Base-by-base conservation (phyloP, 768 basidiomycete species). In the Krasilnikovozyma curviuscula region DNA sequence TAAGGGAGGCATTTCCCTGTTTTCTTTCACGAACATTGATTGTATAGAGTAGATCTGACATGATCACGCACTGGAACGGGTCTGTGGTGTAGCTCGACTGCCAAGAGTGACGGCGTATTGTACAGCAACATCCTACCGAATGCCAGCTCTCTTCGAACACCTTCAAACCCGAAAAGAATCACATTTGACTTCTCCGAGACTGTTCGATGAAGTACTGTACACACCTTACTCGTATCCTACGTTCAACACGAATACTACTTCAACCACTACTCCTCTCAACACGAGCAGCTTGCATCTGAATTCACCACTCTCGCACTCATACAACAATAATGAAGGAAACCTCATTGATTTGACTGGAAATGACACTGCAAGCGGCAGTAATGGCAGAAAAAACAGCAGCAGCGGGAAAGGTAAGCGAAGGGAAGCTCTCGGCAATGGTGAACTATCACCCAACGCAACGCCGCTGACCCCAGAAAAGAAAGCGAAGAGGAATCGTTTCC, bases 151-250 rank as follows among this genome's bases (percentile, higher is more conserved):
- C 12, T 73, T 85, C 69, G 81, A 79, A 63, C 89, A 91, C 64
- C 82, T 93, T 60, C 75, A 79, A 55, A 83, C 88, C 3, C 73
- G 89, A 27, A 77, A 76, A 49, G 65, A 69, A 30, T 77, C 84
- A 3, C 89, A 95, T 63, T 77, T 78, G 58, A 86, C 88, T 19
- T 78, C 83, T 56, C 77, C 84, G 3, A 78, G 80, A 62, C 69
- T 79, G 40, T 88, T 93, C 54, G 88, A 93, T 67, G 83, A 86
- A 58, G 83, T 80, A 55, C 78, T 95, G 41, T 91, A 93, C 67
- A 91, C 86, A 13, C 83, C 89, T 8, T 95, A 93, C 60, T 70
- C 73, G 4, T 85, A 40, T 19, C 50, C 50, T 6, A 81, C 63
- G 30, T n/a, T n/a, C n/a, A n/a, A n/a, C n/a, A n/a, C n/a, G n/a